A percentile compares a stretch with the other conserved stretches of the same genome.
Conservation (phyloP, 331 rosid genomes). For the Dryas integrifolia region DNA sequence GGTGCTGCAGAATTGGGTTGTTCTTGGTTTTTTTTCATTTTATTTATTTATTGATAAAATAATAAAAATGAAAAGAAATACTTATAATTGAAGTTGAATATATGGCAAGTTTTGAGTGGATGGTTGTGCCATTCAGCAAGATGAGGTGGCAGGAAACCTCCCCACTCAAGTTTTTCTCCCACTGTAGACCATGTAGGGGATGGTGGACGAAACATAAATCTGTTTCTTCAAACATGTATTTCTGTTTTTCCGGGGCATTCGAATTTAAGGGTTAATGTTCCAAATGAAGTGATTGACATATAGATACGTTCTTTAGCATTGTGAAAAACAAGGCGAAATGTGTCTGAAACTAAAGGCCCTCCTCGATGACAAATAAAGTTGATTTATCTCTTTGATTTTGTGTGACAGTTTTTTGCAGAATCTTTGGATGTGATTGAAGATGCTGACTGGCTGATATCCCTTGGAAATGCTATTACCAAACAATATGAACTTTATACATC, state of each 20-base stretch:
- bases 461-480: slow-evolving; percentile 80
- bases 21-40: no score
- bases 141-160: no score
- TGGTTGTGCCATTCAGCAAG: no score
- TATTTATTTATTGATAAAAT: no score
- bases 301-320: neutral
- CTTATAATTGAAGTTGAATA: no score
- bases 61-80: no score
- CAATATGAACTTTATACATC: slow-evolving; percentile 89
- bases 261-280: neutral
- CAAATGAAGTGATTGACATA: neutral
- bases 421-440: slow-evolving; percentile 97
- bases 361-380: slow-evolving; percentile 15
- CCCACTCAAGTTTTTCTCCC: no score
- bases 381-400: slow-evolving; percentile 36
- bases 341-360: slow-evolving; percentile 23
- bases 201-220: neutral
- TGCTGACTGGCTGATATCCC: slow-evolving; percentile 76
- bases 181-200: neutral
- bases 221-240: neutral
- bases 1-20: no score
- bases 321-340: neutral
- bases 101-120: no score
- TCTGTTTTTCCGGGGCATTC: neutral
- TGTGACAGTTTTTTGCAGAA: slow-evolving; percentile 85